Evolutionary conservation across 495 filamentous ascomycete species (phyloP).

Genomic region (Polyplosphaeria fusca): DNA sequence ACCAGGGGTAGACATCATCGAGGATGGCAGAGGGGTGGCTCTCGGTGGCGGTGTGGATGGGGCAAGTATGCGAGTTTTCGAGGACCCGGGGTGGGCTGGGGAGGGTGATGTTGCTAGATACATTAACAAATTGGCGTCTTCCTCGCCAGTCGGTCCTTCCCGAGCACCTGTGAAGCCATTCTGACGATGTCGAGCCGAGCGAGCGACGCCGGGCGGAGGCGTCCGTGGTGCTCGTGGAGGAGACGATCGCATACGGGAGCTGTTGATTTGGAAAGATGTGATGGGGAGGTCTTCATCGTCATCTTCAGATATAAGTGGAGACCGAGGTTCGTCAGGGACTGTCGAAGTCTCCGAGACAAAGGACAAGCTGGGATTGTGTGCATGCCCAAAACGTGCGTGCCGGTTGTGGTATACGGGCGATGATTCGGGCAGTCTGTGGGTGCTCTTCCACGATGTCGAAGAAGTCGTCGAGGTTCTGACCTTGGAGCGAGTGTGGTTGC

Average conservation of each 20-base stretch:
- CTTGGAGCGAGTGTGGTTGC: conserved; percentile 57
- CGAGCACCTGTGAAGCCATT: conserved; percentile 36
- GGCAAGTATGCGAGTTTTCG: conserved; percentile 55
- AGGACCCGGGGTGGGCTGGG: conserved; percentile 54
- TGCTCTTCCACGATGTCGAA: conserved; percentile 67
- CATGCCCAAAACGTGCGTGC: conserved; percentile 59
- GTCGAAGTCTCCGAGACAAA: conserved; percentile 72
- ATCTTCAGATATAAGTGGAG: conserved; percentile 71
- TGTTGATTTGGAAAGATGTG: conserved; percentile 65
- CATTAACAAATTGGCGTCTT: conserved; percentile 86
- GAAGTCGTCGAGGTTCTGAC: conserved; percentile 64
- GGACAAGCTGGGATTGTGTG: conserved; percentile 59
- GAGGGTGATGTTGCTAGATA: conserved; percentile 93
- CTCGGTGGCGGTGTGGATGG: conserved; percentile 87
- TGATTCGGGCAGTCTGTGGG: conserved; percentile 72
- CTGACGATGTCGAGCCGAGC: conserved; percentile 36
- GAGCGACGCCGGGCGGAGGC: conserved; percentile 57
- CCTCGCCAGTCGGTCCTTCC: conserved; percentile 56
- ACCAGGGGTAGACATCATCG: conserved; percentile 85
- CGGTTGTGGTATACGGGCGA: conserved; percentile 70
- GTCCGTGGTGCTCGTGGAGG: conserved; percentile 63
- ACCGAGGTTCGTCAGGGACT: conserved; percentile 56
- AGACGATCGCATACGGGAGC: conserved; percentile 62
- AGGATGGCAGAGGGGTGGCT: conserved; percentile 71
- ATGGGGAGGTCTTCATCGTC: conserved; percentile 73